Conservation (phyloP, 345 rosid species). For the Ailanthus altissimus region DNA sequence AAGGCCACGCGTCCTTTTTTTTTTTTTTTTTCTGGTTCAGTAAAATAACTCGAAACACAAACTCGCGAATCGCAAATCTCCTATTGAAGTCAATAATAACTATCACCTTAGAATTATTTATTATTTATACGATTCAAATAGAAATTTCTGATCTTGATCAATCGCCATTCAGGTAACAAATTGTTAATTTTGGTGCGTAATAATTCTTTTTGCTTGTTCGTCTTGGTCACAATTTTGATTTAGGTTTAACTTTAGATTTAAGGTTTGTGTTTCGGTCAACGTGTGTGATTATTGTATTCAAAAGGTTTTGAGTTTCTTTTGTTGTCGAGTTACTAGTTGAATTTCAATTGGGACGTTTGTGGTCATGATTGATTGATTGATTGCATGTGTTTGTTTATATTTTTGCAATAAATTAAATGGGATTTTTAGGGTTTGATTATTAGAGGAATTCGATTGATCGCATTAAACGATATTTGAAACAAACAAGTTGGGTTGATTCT, state of each 20-base stretch:
- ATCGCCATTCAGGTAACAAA: conserved; percentile 11
- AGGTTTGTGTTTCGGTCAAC: background rate
- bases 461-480: background rate
- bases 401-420: background rate
- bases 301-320: conserved; percentile 1
- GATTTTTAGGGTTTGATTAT: background rate
- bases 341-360: background rate
- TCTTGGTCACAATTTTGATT: background rate
- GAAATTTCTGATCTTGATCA: background rate
- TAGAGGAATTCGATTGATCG: background rate
- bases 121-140: background rate
- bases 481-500: background rate
- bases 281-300: background rate
- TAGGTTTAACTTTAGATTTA: background rate
- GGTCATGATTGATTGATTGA: background rate
- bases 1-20: background rate
- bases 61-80: background rate
- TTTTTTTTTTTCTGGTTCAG: too few species aligned
- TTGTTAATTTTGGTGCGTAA: background rate
- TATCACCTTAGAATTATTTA: background rate
- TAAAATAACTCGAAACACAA: background rate
- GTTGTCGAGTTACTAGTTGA: background rate
- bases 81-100: background rate
- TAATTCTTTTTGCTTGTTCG: background rate
- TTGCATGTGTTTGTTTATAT: background rate